phyloP scores from a whole-genome alignment of 768 basidiomycete species.

The Panus rudis region DNA sequence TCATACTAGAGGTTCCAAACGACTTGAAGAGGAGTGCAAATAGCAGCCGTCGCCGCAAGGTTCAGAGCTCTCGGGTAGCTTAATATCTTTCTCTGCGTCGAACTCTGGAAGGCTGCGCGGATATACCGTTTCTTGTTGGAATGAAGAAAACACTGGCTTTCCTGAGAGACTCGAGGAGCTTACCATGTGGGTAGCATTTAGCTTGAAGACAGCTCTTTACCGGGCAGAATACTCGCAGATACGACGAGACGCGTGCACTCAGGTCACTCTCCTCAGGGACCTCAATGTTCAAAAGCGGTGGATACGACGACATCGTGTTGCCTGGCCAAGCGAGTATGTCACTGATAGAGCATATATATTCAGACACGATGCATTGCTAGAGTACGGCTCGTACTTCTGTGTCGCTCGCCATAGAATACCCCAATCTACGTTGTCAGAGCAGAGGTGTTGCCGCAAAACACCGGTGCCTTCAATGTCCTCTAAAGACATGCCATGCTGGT shows the following conservation, averaged over 20 bases:
- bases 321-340: slow-evolving; percentile 23
- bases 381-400: neutral
- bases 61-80: neutral
- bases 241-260: slow-evolving; percentile 10
- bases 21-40: neutral
- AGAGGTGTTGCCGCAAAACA: slow-evolving; percentile 36
- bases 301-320: neutral
- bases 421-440: neutral
- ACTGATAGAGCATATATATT: slow-evolving; percentile 16
- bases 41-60: neutral
- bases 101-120: neutral
- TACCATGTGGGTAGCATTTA: slow-evolving; percentile 18
- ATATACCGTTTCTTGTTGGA: neutral
- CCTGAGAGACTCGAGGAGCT: neutral
- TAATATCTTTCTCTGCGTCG: neutral
- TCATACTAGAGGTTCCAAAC: neutral
- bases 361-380: neutral
- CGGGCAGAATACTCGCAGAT: slow-evolving; percentile 17
- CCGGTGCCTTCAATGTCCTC: slow-evolving; percentile 41
- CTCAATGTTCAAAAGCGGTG: slow-evolving; percentile 2
- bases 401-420: neutral
- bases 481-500: slow-evolving; percentile 30
- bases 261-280: slow-evolving; percentile 7
- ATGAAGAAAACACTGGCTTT: neutral
- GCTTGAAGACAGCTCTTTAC: slow-evolving; percentile 16